Conservation (phyloP, 805 yeast genomes). For the Candida endomychidarum region DNA sequence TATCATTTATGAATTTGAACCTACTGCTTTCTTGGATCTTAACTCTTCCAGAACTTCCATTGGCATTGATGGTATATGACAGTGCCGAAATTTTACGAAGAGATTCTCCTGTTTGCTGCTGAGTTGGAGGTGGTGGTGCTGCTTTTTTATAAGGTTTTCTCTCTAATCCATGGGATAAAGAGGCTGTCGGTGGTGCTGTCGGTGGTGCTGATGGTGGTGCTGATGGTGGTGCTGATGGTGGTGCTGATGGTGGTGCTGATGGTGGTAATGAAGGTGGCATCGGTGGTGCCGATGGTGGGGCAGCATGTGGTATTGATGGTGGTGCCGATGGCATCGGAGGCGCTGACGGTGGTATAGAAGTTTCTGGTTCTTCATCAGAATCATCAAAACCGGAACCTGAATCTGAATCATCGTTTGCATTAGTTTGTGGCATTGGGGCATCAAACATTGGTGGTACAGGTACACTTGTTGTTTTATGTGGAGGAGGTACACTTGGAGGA, state of each 20-base stretch:
- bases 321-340: slow-evolving; percentile 38
- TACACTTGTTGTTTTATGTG: no score
- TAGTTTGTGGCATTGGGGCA: slow-evolving; percentile 14
- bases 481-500: slow-evolving; percentile 13
- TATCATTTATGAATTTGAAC: slow-evolving; percentile 65
- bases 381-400: slow-evolving; percentile 12
- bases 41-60: slow-evolving; percentile 24
- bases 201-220: slow-evolving; percentile 19
- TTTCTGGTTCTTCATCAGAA: slow-evolving; percentile 9
- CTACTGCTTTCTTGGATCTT: slow-evolving; percentile 63
- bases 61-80: slow-evolving; percentile 53
- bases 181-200: slow-evolving; percentile 18
- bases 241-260: slow-evolving; percentile 14
- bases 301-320: slow-evolving; percentile 32
- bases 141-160: slow-evolving; percentile 26
- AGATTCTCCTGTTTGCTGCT: slow-evolving; percentile 49
- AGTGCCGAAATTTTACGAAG: slow-evolving; percentile 63
- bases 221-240: slow-evolving; percentile 19
- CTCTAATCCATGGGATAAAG: slow-evolving; percentile 17
- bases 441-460: slow-evolving; percentile 17
- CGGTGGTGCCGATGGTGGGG: no score
- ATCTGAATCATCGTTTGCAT: slow-evolving; percentile 8
- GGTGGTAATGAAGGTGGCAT: slow-evolving; percentile 24
- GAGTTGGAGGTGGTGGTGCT: slow-evolving; percentile 39
- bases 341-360: slow-evolving; percentile 25